Evolutionary conservation across 202 grass and related monocot species (phyloP).

Genomic region (Saccharum hybrid): DNA sequence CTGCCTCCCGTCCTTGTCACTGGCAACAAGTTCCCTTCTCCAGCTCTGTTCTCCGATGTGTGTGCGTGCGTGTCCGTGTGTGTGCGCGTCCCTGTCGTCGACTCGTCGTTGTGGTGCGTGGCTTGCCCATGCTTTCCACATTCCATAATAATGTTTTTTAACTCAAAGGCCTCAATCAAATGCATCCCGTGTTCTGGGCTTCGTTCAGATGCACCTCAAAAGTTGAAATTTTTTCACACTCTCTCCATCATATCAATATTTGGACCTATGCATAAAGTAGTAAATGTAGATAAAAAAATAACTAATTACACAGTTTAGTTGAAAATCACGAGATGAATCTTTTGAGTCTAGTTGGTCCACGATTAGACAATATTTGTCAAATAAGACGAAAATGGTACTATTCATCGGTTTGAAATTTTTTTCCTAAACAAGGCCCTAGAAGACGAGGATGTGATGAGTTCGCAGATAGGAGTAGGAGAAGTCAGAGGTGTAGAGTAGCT

Average conservation of each 20-base stretch:
- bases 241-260: too few relatives aligned
- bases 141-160: not conserved
- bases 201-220: too few relatives aligned
- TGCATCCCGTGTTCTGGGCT: constrained; percentile 31
- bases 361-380: too few relatives aligned
- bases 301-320: too few relatives aligned
- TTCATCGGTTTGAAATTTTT: too few relatives aligned
- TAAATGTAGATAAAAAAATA: too few relatives aligned
- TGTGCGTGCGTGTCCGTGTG: not conserved
- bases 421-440: too few relatives aligned
- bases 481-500: not conserved
- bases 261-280: too few relatives aligned
- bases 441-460: constrained; percentile 29
- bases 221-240: too few relatives aligned
- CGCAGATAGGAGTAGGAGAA: not conserved
- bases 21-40: not conserved
- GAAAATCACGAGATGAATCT: too few relatives aligned
- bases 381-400: too few relatives aligned
- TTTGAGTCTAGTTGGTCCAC: too few relatives aligned
- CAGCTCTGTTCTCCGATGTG: constrained; percentile 18
- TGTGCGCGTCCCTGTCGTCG: constrained; percentile 26
- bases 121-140: constrained; percentile 33
- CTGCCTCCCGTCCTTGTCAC: constrained; percentile 44
- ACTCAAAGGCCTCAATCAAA: not conserved
- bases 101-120: constrained; percentile 5